Evolutionary conservation across 2,329 filamentous ascomycete species (phyloP).

Genomic region (Harringtonia aguacate): DNA sequence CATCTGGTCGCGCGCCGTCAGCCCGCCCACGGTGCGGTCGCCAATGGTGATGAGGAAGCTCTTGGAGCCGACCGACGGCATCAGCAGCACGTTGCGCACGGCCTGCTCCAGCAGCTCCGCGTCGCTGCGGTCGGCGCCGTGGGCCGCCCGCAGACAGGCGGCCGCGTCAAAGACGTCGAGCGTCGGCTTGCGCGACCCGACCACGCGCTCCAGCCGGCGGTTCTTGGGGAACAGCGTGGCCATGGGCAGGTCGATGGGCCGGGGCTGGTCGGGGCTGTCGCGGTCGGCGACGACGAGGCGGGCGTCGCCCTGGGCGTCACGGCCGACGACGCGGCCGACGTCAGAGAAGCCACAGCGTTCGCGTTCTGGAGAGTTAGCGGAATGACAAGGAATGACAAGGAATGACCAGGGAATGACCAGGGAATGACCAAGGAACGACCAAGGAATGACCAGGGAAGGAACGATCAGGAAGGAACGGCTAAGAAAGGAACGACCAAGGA

Average conservation of each 20-base stretch:
- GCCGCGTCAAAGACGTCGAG: conserved; percentile 63
- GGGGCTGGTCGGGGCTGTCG: conserved; percentile 62
- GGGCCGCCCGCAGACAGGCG: conserved; percentile 53
- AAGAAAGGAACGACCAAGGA: too few species aligned
- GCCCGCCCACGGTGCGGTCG: conserved; percentile 81
- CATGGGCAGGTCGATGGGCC: conserved; percentile 84
- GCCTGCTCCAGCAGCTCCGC: conserved; percentile 51
- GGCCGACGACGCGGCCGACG: conserved; percentile 65
- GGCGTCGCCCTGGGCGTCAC: conserved; percentile 51
- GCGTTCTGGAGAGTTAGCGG: conserved; percentile 41
- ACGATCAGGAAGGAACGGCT: too few species aligned
- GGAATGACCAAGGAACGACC: too few species aligned
- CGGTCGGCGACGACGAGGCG: conserved; percentile 73
- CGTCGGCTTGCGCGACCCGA: conserved; percentile 56
- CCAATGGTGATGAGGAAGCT: conserved; percentile 95
- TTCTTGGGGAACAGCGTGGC: conserved; percentile 79
- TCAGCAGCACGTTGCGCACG: conserved; percentile 66
- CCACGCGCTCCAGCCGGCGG: conserved; percentile 67
- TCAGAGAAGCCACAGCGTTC: conserved; percentile 90
- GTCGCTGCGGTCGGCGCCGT: conserved; percentile 41
- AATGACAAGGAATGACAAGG: too few species aligned
- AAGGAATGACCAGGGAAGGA: too few species aligned
- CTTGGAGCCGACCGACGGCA: conserved; percentile 92
- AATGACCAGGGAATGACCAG: too few species aligned
- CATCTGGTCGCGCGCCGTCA: conserved; percentile 87